Evolutionary conservation across 176 grass and related monocot genomes (phyloP), one percentile per base, ranked within the genome.

Genomic region (Pontederia paniculata): DNA sequence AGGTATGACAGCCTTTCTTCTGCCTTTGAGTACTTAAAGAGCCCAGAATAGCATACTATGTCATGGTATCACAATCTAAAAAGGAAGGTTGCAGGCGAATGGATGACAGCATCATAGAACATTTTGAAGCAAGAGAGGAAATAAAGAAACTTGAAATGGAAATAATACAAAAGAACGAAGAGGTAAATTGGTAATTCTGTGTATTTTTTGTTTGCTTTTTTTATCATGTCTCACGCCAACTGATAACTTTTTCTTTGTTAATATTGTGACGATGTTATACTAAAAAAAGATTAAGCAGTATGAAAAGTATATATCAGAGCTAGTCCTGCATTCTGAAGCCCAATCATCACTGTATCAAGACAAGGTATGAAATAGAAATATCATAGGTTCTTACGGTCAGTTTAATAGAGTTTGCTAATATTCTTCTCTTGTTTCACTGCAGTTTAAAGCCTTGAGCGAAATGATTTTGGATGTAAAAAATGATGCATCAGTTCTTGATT

Each of bases 321-420:
- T 94, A 71, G 58, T 81, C 58, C 65, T 84, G 52, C 84, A 94
- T 71, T 94, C 84, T 68, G 80, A 94, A 88, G 77, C 80, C 45
- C 88, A 94, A 67, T 94, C 88, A 14, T 84, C 80, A 47, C n/a
- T n/a, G n/a, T 52, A 70, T 62, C 74, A 80, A 76, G 84, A 88
- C 69, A 94, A 88, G 84, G 88, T 84, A 81, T 28, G 55, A n/a
- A 9, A 20, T 16, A 14, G 58, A 50, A 13, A 65, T 65, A 47
- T n/a, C 60, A 42, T 37, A 37, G 28, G 28, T 5, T 37, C 28
- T 6, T 37, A 37, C 7, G 28, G 28, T 37, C 5, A 37, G 28
- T 37, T 37, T 37, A 37, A 37, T 37, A 37, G 28, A 37, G 28
- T 37, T 10, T 54, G 56, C 60, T 86, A 71, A 74, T 71, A 68